phyloP scores from a whole-genome alignment of 2,329 filamentous ascomycete genomes.

The Pseudogymnoascus sp. region DNA sequence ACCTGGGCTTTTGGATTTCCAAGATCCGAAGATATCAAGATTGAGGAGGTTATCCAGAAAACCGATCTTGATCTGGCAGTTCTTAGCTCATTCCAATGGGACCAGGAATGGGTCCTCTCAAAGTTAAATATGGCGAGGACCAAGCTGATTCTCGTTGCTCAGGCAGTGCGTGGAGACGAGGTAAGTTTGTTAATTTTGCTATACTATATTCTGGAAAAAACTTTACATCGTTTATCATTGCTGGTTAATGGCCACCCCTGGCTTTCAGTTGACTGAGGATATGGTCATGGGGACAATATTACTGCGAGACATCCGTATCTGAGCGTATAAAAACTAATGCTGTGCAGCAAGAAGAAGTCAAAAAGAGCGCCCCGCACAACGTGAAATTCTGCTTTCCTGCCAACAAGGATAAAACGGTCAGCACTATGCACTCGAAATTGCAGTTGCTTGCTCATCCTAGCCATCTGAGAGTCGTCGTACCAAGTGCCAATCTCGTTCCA shows the following conservation, averaged over 20 bases:
- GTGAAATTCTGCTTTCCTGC: slow-evolving; percentile 71
- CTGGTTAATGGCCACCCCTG: not conserved
- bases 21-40: slow-evolving; percentile 63
- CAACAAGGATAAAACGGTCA: slow-evolving; percentile 58
- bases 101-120: slow-evolving; percentile 67
- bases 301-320: not conserved
- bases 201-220: slow-evolving; percentile 18
- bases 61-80: slow-evolving; percentile 65
- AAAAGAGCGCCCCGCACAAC: slow-evolving; percentile 40
- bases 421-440: slow-evolving; percentile 88
- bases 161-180: slow-evolving; percentile 43
- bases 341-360: slow-evolving; percentile 41
- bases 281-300: not conserved
- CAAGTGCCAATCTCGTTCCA: slow-evolving; percentile 75
- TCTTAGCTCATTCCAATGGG: slow-evolving; percentile 80
- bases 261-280: not conserved
- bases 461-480: slow-evolving; percentile 72
- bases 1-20: slow-evolving; percentile 64
- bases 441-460: slow-evolving; percentile 73
- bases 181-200: slow-evolving; percentile 31
- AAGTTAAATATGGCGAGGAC: slow-evolving; percentile 58
- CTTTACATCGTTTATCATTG: no score
- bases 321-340: slow-evolving; percentile 12
- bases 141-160: slow-evolving; percentile 53
- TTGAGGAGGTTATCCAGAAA: slow-evolving; percentile 78